Base-by-base conservation (phyloP, 306 rosid genomes). In the Rosa chinensis region DNA sequence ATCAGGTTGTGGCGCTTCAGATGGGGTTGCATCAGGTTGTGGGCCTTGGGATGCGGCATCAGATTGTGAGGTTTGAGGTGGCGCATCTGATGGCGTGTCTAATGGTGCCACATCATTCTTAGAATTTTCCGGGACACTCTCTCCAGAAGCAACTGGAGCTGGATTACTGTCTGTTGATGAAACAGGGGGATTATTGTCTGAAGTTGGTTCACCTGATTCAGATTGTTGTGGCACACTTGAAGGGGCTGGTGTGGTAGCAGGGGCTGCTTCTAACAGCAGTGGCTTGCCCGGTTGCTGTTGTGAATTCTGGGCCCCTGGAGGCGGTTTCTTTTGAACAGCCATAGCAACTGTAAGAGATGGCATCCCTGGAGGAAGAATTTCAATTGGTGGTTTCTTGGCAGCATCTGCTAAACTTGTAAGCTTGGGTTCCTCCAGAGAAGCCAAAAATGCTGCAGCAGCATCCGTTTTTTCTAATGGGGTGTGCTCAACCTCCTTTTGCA, bases 311-410 rank as follows among this genome's bases (percentile, higher is more conserved):
- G 86, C 77, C 61, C 88, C 84, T 69, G 90, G 81, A 82, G 80
- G 82, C 32, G 89, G 92, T 87, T 91, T 93, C 83, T 96, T 96
- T 84, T 87, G 91, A 66, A 87, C 74, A 44, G 97, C 78, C 39
- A 91, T 86, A 64, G 99, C 88, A 79, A 82, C 89, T 68, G 92
- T 78, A 35, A 93, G 89, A 76, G 99, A 89, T 37, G 83, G 37
- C 97, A 96, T 91, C 66, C 98, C 99, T 0, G 97, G 99, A 81
- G 99, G 99, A 81, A 96, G 85, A 82, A 93, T 93, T 86, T 96
- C 98, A 42, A 96, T 96, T 1, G 97, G 93, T 4, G 93, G 97
- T 77, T 96, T 93, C 92, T 91, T 96, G 83, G 93, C 93, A 35
- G 98, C 98, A 5, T 96, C 99, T 70, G 92, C 94, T 87, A 96